A percentile compares a stretch with the other conserved stretches of the same genome.
These are phyloP conservation scores for Barnettozyma californica DNA, from an alignment of 805 yeast genomes.

Conservation along the genomic window DNA sequence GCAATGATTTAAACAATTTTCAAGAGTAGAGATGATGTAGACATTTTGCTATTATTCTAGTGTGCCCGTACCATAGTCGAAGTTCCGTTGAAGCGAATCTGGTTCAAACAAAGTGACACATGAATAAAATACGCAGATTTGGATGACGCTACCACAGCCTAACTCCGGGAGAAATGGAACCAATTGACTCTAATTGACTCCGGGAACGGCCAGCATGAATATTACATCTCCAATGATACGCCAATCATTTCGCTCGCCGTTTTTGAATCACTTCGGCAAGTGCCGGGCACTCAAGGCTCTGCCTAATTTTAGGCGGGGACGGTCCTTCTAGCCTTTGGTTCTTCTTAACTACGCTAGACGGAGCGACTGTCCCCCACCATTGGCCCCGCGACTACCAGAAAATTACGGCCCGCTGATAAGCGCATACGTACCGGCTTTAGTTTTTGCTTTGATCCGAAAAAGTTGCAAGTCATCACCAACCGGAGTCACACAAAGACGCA, in stretches of 20 bases:
- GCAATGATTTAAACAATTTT: not conserved
- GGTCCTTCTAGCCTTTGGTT: not conserved
- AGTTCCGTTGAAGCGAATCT: slow-evolving; percentile 1
- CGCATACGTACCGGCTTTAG: not conserved
- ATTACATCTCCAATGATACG: not conserved
- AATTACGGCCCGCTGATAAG: not conserved
- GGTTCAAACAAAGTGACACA: not conserved
- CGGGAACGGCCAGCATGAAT: not conserved
- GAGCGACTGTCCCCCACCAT: slow-evolving; percentile 3
- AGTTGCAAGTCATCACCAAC: not conserved
- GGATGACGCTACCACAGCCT: not conserved
- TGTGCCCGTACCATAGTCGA: not conserved
- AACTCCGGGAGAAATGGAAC: slow-evolving; percentile 1
- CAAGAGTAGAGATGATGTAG: not conserved
- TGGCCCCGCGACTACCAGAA: slow-evolving; percentile 1
- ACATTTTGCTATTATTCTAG: too few relatives aligned
- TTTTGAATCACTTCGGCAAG: not conserved
- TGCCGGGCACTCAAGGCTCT: not conserved
- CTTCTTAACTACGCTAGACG: not conserved
- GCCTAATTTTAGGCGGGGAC: not conserved
- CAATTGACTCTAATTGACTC: not conserved
- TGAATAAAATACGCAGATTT: not conserved
- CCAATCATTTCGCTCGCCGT: not conserved
- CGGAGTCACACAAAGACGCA: not conserved
- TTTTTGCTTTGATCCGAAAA: slow-evolving; percentile 3